Evolutionary conservation across 1,284 basidiomycete genomes (phyloP).

Genomic region (Microbotryum violaceum): DNA sequence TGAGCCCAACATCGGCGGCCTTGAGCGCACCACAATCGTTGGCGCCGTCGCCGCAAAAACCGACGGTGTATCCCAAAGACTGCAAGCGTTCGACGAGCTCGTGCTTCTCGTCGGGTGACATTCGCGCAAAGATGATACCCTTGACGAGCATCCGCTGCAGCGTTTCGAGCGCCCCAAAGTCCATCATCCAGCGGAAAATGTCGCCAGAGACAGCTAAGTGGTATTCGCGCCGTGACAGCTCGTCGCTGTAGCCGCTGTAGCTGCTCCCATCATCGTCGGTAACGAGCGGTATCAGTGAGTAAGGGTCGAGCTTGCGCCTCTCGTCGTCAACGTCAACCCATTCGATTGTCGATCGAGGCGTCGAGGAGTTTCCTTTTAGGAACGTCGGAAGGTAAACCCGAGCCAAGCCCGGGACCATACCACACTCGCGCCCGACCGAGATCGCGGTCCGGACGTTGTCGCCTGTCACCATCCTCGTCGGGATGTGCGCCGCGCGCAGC

Average conservation of each 20-base stretch:
- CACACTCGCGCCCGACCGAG: conserved; percentile 92
- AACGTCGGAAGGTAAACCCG: conserved; percentile 89
- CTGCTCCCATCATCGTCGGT: conserved; percentile 44
- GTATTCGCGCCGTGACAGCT: conserved; percentile 60
- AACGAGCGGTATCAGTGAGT: conserved; percentile 62
- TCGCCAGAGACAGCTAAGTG: conserved; percentile 92
- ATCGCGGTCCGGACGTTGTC: conserved; percentile 96
- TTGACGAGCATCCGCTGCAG: conserved; percentile 96
- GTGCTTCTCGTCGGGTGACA: conserved; percentile 99
- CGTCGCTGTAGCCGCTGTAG: conserved; percentile 30
- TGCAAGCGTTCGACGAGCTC: conserved; percentile 95
- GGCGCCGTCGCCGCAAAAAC: conserved; percentile 98
- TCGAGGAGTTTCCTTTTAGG: conserved; percentile 56
- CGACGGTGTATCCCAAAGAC: conserved; percentile 84
- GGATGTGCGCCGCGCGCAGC: conserved; percentile 79
- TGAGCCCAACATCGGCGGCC: conserved; percentile 95
- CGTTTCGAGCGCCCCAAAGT: conserved; percentile 86
- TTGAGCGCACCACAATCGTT: conserved; percentile 99
- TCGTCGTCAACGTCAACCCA: conserved; percentile 93
- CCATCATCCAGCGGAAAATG: conserved; percentile 97
- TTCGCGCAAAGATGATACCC: conserved; percentile 91
- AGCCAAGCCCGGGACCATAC: conserved; percentile 76
- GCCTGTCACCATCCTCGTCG: conserved; percentile 96
- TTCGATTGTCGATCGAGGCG: conserved; percentile 62
- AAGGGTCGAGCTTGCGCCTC: conserved; percentile 74